Percentiles rank a stretch among this genome's conserved stretches.
Conservation (phyloP, 208 protist genomes). For the Crithidia acanthocephali region DNA sequence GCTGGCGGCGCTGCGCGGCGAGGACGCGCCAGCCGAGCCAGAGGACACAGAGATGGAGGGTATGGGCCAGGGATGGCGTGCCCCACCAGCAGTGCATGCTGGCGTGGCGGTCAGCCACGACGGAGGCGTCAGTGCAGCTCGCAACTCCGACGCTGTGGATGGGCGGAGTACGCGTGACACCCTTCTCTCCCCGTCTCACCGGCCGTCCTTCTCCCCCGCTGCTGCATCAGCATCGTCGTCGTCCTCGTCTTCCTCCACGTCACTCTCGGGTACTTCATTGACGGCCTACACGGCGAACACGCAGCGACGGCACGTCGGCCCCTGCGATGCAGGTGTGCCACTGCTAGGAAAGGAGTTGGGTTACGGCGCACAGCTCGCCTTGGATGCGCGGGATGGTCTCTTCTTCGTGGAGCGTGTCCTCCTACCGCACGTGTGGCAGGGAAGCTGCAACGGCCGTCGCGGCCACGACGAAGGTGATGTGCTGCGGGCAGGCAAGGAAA, state of each 20-base stretch:
- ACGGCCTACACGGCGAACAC: conserved; percentile 14
- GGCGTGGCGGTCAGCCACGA: neutral
- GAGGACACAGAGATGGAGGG: neutral
- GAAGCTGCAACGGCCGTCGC: no score
- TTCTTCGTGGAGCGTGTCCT: conserved; percentile 40
- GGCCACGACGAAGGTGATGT: no score
- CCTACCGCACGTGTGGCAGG: conserved; percentile 15
- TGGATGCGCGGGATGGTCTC: conserved; percentile 13
- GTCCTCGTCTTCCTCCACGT: conserved; percentile 14
- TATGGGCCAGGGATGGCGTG: neutral
- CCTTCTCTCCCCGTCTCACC: no score
- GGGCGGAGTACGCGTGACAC: no score
- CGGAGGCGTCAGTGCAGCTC: neutral
- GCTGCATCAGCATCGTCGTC: neutral
- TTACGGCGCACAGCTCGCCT: conserved; percentile 23
- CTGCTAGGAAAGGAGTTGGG: conserved; percentile 9
- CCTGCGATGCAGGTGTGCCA: neutral
- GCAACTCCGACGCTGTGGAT: no score
- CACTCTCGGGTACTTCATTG: conserved; percentile 21
- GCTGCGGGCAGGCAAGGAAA: no score
- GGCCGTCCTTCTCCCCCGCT: no score
- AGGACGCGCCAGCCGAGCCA: neutral
- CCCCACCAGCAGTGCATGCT: no score
- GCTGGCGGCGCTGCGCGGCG: conserved; percentile 14
- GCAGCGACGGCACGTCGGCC: neutral